phyloP scores from a whole-genome alignment of 176 grass and related monocot species.

The Rhipidocladum racemiflorum region DNA sequence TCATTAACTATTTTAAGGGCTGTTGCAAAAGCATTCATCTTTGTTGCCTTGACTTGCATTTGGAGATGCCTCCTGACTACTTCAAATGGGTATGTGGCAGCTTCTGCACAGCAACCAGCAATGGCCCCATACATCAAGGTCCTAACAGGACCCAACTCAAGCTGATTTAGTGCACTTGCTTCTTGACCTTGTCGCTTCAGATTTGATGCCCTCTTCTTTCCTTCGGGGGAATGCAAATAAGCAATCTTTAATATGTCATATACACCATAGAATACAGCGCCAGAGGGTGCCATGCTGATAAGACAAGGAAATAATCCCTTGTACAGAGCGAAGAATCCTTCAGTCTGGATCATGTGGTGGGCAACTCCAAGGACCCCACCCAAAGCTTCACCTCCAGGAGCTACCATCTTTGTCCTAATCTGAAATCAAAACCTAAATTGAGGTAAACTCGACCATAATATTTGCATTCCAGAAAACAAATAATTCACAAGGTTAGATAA shows the following conservation, averaged over 20 bases:
- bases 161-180: slow-evolving; percentile 77
- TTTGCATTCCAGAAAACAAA: neutral
- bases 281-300: slow-evolving; percentile 98
- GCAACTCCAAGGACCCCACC: slow-evolving; percentile 91
- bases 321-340: slow-evolving; percentile 93
- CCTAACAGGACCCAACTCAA: slow-evolving; percentile 75
- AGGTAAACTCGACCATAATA: neutral
- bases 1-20: slow-evolving; percentile 84
- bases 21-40: slow-evolving; percentile 85
- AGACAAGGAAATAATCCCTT: slow-evolving; percentile 90
- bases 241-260: slow-evolving; percentile 93
- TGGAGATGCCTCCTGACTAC: slow-evolving; percentile 91
- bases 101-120: slow-evolving; percentile 89
- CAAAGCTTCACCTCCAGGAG: slow-evolving; percentile 89
- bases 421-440: slow-evolving; percentile 43
- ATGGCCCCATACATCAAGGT: slow-evolving; percentile 92
- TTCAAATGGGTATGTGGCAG: slow-evolving; percentile 89
- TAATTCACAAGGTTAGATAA: neutral
- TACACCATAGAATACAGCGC: slow-evolving; percentile 97
- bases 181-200: slow-evolving; percentile 71
- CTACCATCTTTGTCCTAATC: slow-evolving; percentile 97
- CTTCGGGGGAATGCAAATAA: slow-evolving; percentile 77
- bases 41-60: slow-evolving; percentile 85
- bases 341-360: slow-evolving; percentile 78
- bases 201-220: slow-evolving; percentile 50